Base-by-base conservation (phyloP, 495 filamentous ascomycete genomes). In the Neurospora sp. region DNA sequence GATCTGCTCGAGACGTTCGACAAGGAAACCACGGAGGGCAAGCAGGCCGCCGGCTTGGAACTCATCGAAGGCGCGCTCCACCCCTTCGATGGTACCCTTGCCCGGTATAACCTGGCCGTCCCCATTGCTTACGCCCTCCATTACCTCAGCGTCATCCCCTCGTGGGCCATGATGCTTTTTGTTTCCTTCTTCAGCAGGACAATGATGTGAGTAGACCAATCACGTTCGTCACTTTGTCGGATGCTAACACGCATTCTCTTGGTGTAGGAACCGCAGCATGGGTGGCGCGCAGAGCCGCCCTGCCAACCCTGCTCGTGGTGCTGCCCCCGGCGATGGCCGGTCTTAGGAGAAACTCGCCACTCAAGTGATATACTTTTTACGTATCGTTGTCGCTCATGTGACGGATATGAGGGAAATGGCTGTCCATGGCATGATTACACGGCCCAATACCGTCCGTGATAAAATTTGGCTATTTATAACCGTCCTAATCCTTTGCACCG, bases 121-220 rank as follows among this genome's bases (percentile, higher is more conserved):
- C 89, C 91, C 11, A 69, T 93, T 19, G 94, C 90, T 24, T 96
- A 93, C 78, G 74, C 90, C 71, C 84, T 96, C 72, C 97, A 92
- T 92, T 80, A 84, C 70, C 88, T 93, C 77, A 90, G 83, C 76
- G 74, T 82, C 62, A 74, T 89, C 59, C 87, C 87, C 21, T 85
- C 83, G 81, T 89, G 88, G 88, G 82, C 82, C 10, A 86, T 91
- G 76, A 92, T 98, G 96, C 87, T 98, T 75, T 80, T 86, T 40
- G 88, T 98, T 75, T 93, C 90, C 73, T 89, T 98, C 76, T 79
- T 94, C 74, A 96, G 91, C 85, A 87, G 94, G 77, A 88, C 85
- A 45, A 85, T 97, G 80, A 97, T 97, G 96, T 97, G 85, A 90
- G 94, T 88, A 69, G 11, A 54, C 19, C 11, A 3, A 19, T 28